Evolutionary conservation across 805 yeast genomes (phyloP).

Genomic region (Yarrowia deformans): DNA sequence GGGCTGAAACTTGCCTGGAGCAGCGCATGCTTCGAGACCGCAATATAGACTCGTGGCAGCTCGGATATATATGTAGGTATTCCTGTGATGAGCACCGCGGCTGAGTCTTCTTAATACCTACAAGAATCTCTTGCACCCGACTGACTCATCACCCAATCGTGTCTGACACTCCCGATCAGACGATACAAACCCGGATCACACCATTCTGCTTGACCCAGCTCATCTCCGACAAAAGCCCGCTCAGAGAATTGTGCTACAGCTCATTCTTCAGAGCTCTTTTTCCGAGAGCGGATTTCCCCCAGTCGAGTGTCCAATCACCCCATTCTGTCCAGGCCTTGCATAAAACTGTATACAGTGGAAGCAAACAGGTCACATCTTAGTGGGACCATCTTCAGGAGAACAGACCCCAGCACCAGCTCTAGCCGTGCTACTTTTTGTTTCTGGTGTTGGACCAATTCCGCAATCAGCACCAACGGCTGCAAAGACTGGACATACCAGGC

Average conservation of each 20-base stretch:
- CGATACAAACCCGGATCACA: background rate
- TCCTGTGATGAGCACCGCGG: too few relatives aligned
- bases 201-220: background rate
- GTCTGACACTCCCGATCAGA: background rate
- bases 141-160: too few relatives aligned
- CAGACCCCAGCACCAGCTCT: background rate
- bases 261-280: slow-evolving; percentile 4
- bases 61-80: too few relatives aligned
- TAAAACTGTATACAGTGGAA: slow-evolving; percentile 29
- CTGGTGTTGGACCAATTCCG: too few relatives aligned
- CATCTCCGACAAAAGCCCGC: slow-evolving; percentile 21
- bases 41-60: too few relatives aligned
- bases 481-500: too few relatives aligned
- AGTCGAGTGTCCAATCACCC: slow-evolving; percentile 16
- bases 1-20: background rate
- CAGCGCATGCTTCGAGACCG: background rate
- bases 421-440: too few relatives aligned
- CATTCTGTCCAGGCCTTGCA: slow-evolving; percentile 16
- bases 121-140: too few relatives aligned
- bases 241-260: background rate
- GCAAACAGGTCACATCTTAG: background rate
- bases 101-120: too few relatives aligned
- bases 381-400: too few relatives aligned
- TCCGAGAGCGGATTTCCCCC: background rate
- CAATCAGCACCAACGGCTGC: background rate